phyloP scores from a whole-genome alignment of 345 rosid genomes.

The Melaleuca quinquenervia region DNA sequence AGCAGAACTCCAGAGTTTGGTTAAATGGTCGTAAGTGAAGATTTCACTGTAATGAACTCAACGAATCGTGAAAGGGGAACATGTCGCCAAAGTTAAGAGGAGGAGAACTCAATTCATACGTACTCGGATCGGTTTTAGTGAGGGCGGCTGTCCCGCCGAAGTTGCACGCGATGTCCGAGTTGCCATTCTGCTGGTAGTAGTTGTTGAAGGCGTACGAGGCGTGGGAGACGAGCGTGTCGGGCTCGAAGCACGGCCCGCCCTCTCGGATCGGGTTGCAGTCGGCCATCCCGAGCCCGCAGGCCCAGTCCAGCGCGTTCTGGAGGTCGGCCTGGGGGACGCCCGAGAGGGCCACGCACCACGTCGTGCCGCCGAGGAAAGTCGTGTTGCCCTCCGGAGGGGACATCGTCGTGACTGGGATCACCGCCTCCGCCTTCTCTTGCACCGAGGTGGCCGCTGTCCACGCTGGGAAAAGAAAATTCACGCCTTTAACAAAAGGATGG shows the following conservation, averaged over 20 bases:
- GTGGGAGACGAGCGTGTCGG: slow-evolving; percentile 63
- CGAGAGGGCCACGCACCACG: slow-evolving; percentile 76
- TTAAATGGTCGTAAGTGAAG: background rate
- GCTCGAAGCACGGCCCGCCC: slow-evolving; percentile 67
- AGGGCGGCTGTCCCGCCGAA: slow-evolving; percentile 72
- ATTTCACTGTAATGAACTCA: background rate
- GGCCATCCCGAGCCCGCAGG: slow-evolving; percentile 80
- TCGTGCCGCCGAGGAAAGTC: slow-evolving; percentile 61
- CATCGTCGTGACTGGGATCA: slow-evolving; percentile 18
- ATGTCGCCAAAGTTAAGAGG: background rate
- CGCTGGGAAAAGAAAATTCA: background rate
- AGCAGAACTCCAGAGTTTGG: background rate
- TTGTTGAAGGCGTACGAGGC: slow-evolving; percentile 87
- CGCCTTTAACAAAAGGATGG: background rate
- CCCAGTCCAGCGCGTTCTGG: slow-evolving; percentile 92
- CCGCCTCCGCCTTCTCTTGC: slow-evolving; percentile 37
- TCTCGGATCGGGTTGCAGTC: slow-evolving; percentile 59
- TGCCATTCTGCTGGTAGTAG: slow-evolving; percentile 71
- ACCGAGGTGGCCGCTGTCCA: background rate
- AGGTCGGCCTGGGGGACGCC: slow-evolving; percentile 64
- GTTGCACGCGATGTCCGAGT: slow-evolving; percentile 74
- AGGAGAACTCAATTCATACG: background rate
- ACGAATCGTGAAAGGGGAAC: background rate
- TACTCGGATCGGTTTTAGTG: slow-evolving; percentile 67
- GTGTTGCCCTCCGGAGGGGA: slow-evolving; percentile 88